Conservation (phyloP, 2,329 filamentous ascomycete genomes). For the Beauveria rudraprayagi region DNA sequence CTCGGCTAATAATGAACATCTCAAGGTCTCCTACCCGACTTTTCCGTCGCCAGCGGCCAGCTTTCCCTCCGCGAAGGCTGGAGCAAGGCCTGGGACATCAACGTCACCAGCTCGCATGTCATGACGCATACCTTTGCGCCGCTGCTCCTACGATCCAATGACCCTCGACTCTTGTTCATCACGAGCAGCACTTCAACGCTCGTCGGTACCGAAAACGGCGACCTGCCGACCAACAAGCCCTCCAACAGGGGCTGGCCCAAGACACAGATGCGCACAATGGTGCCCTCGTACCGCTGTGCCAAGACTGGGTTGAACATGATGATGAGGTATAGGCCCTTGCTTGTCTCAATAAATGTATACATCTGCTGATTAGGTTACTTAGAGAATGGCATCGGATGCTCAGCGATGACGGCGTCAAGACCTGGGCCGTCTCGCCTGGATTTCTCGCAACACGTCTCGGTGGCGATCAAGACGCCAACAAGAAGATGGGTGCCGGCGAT, state of each 20-base stretch:
- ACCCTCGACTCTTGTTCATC: conserved; percentile 40
- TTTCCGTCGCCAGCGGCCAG: conserved; percentile 16
- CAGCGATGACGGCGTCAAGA: conserved; percentile 33
- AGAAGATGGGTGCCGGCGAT: conserved; percentile 23
- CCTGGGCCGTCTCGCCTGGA: conserved; percentile 32
- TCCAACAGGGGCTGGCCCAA: conserved; percentile 33
- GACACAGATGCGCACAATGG: conserved; percentile 10
- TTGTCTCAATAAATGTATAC: neutral
- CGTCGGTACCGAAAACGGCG: conserved; percentile 16
- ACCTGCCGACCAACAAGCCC: conserved; percentile 13
- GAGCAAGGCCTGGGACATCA: conserved; percentile 37
- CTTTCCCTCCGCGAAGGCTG: conserved; percentile 30
- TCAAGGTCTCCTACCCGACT: conserved; percentile 32
- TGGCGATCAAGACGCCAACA: conserved; percentile 17
- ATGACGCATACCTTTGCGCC: conserved; percentile 33
- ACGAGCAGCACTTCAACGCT: conserved; percentile 33
- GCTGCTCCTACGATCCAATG: conserved; percentile 31
- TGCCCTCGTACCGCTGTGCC: conserved; percentile 27
- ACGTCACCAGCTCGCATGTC: conserved; percentile 36
- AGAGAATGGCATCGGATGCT: conserved; percentile 31
- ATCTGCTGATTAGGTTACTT: neutral
- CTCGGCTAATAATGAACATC: neutral
- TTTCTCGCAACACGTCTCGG: conserved; percentile 34
- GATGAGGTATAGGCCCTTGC: conserved; percentile 23
- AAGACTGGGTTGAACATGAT: conserved; percentile 43